These are phyloP conservation scores for Monosporascus sp. DNA, from an alignment of 2,329 filamentous ascomycete genomes.

Conservation along the genomic window DNA sequence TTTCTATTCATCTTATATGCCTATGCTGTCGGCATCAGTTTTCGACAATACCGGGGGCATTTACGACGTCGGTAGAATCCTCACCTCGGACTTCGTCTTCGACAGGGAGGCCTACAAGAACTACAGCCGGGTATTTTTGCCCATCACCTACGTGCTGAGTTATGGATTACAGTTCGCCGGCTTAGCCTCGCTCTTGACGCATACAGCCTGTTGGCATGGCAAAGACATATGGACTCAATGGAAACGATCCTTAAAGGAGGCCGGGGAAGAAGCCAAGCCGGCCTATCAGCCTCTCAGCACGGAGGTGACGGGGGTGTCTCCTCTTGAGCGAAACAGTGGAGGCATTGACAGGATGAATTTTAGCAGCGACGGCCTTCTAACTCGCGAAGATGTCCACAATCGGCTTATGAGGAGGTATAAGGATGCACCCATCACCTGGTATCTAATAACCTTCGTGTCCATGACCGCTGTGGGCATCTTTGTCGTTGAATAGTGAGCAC, in stretches of 20 bases:
- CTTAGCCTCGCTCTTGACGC: slow-evolving; percentile 71
- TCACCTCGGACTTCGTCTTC: slow-evolving; percentile 74
- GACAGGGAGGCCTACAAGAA: slow-evolving; percentile 68
- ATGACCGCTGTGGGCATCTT: slow-evolving; percentile 80
- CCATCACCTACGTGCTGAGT: slow-evolving; percentile 81
- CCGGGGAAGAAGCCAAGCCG: slow-evolving; percentile 43
- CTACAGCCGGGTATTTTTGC: slow-evolving; percentile 82
- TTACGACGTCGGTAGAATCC: slow-evolving; percentile 76
- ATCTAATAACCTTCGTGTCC: slow-evolving; percentile 65
- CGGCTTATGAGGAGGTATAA: slow-evolving; percentile 78
- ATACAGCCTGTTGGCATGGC: slow-evolving; percentile 81
- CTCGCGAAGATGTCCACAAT: slow-evolving; percentile 76
- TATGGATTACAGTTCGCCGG: slow-evolving; percentile 85
- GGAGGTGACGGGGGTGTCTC: slow-evolving; percentile 16
- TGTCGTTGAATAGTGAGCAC: slow-evolving; percentile 72
- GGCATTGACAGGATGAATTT: slow-evolving; percentile 29
- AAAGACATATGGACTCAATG: slow-evolving; percentile 76
- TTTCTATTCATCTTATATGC: slow-evolving; percentile 79
- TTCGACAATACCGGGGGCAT: slow-evolving; percentile 79
- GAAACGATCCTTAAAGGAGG: slow-evolving; percentile 63
- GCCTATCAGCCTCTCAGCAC: slow-evolving; percentile 47
- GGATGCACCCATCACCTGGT: slow-evolving; percentile 79
- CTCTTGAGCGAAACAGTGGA: slow-evolving; percentile 13
- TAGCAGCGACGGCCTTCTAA: slow-evolving; percentile 52
- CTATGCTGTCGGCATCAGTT: slow-evolving; percentile 76